A percentile compares a stretch with the other conserved stretches of the same genome.
phyloP scores from a whole-genome alignment of 768 basidiomycete species.

The Suillus luteus region DNA sequence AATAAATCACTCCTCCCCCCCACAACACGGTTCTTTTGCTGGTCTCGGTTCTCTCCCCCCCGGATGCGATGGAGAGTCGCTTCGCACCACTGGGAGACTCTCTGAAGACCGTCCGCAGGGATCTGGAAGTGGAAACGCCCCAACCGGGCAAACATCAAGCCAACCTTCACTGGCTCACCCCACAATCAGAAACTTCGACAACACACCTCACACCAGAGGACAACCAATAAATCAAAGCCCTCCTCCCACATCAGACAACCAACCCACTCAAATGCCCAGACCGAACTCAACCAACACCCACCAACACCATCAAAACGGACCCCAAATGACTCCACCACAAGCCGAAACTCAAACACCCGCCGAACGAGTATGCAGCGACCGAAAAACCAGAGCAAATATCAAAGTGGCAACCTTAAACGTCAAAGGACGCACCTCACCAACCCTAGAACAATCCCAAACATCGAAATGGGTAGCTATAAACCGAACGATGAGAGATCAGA shows the following conservation, averaged over 20 bases:
- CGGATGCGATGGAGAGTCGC: not conserved
- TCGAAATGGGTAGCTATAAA: constrained; percentile 24
- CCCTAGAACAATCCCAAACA: not conserved
- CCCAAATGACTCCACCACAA: not conserved
- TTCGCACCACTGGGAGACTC: not conserved
- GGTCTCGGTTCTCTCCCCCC: not conserved
- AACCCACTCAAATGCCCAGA: not conserved
- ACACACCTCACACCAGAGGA: too few relatives aligned
- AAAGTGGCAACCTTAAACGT: not conserved
- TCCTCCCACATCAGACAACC: not conserved
- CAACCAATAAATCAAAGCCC: not conserved
- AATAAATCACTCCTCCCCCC: not conserved
- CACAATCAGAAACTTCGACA: too few relatives aligned
- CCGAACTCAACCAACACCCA: too few relatives aligned
- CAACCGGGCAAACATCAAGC: too few relatives aligned
- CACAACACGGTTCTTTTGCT: not conserved
- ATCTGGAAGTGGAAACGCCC: not conserved
- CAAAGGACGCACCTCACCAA: not conserved
- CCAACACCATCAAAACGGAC: not conserved
- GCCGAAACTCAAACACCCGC: not conserved
- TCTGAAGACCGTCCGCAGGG: not conserved
- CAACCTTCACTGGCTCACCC: too few relatives aligned
- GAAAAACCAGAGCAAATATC: not conserved
- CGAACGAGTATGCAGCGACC: not conserved
- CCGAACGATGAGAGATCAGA: constrained; percentile 15